Evolutionary conservation across 1,284 basidiomycete genomes (phyloP).

Genomic region (Taiwanofungus camphoratus): DNA sequence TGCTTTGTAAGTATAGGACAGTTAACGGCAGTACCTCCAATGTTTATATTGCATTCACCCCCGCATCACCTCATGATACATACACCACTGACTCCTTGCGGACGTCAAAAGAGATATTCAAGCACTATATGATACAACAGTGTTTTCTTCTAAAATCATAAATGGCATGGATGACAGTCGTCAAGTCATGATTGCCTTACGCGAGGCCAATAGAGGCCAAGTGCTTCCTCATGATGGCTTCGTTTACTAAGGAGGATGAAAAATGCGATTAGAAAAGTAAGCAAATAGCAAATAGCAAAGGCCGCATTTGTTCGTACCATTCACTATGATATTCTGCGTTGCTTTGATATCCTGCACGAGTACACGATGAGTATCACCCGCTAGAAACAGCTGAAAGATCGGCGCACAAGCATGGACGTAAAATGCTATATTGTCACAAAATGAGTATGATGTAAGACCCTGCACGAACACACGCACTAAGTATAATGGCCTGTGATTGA

Average conservation of each 20-base stretch:
- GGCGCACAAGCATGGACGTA: constrained; percentile 70
- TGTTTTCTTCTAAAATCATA: no score
- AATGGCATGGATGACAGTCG: no score
- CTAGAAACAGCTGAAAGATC: constrained; percentile 8
- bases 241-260: constrained; percentile 14
- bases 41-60: no score
- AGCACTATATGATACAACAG: no score
- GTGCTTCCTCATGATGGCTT: constrained; percentile 23
- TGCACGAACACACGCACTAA: constrained; percentile 42
- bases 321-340: constrained; percentile 68
- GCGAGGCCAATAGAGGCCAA: constrained; percentile 21
- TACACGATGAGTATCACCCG: neutral
- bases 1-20: no score
- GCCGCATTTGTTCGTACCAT: constrained; percentile 52
- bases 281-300: neutral
- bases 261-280: constrained; percentile 2
- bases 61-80: no score
- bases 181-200: no score
- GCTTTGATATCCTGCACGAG: constrained; percentile 57
- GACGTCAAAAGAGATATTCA: no score
- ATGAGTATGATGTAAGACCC: neutral
- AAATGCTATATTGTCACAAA: constrained; percentile 49
- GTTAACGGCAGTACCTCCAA: no score
- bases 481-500: constrained; percentile 52
- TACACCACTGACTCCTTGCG: no score